Evolutionary conservation across 2,329 filamentous ascomycete genomes (phyloP).

Genomic region (Xylariomycetidae sp.): DNA sequence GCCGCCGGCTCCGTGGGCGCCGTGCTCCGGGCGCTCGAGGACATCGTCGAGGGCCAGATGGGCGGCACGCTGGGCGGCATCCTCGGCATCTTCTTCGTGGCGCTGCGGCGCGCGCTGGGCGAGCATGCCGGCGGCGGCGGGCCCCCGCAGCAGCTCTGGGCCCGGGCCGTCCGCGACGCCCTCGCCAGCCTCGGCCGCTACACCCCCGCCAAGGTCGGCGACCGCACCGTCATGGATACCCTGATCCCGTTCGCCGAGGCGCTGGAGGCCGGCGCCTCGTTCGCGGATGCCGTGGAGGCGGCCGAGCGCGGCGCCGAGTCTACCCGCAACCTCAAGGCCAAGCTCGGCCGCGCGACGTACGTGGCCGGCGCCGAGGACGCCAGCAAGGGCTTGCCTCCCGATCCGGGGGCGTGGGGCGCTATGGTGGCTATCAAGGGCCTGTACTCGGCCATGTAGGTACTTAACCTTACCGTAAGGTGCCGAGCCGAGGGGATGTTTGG

Average conservation of each 20-base stretch:
- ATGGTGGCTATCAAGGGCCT: slow-evolving; percentile 47
- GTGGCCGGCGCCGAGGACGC: slow-evolving; percentile 51
- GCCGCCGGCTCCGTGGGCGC: slow-evolving; percentile 43
- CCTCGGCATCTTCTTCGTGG: slow-evolving; percentile 41
- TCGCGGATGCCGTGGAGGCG: slow-evolving; percentile 51
- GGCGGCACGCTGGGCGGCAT: slow-evolving; percentile 32
- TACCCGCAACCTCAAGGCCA: slow-evolving; percentile 60
- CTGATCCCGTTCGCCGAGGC: slow-evolving; percentile 47
- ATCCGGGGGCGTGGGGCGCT: slow-evolving; percentile 66
- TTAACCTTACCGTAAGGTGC: too few species aligned
- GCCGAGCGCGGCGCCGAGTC: slow-evolving; percentile 55
- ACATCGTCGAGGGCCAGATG: slow-evolving; percentile 52
- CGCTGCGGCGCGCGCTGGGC: slow-evolving; percentile 29
- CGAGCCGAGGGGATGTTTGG: too few species aligned
- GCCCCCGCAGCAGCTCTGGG: slow-evolving; percentile 36
- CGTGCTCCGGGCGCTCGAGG: slow-evolving; percentile 43
- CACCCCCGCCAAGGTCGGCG: slow-evolving; percentile 49
- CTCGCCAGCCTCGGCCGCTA: slow-evolving; percentile 43
- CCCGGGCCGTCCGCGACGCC: slow-evolving; percentile 34
- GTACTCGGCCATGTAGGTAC: slow-evolving; percentile 17
- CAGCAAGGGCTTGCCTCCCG: slow-evolving; percentile 50
- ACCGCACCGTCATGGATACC: slow-evolving; percentile 53
- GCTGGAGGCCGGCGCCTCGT: slow-evolving; percentile 31
- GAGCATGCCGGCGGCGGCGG: slow-evolving; percentile 24
- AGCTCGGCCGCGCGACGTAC: slow-evolving; percentile 62